Evolutionary conservation across 345 rosid genomes (phyloP), one percentile per base, ranked within the genome.

Genomic region (Populus davidiana): DNA sequence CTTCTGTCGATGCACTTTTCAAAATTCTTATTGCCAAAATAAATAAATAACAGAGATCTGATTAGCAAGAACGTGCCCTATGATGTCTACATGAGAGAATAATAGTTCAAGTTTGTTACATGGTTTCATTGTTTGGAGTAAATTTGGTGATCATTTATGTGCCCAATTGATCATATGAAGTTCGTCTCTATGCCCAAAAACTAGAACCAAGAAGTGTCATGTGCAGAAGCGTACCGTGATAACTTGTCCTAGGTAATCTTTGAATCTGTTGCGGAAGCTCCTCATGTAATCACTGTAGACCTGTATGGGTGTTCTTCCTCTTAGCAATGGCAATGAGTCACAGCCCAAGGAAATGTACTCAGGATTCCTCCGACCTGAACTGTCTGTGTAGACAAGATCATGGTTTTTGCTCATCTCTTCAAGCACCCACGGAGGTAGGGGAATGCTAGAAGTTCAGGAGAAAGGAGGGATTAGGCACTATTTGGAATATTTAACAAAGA

Each of bases 371-470:
- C 93, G 72, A 7, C 98, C 99, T 43, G 96, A 89, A 86, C 86
- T 90, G 85, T 96, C 98, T 54, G 97, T 92, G 85, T 92, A 96
- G 81, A 90, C 97, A 21, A 96, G 92, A 81, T 96, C 99, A 6
- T 91, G 94, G 81, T 93, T 89, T 83, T 89, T 91, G 84, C 94
- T 87, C 77, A 93, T 87, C 84, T 93, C 99, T 88, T 93, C 96
- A 54, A 93, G 94, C 64, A 92, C 98, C 99, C 99, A 93, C 73
- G 98, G 98, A 7, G 99, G 99, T 38, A 93, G 75, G 1, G 98
- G 98, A 77, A 96, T 93, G 86, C 98, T 96, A 73, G 20, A 84
- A 71, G 78, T 47, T 49, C 25, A 64, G 80, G 39, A 74, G 44
- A 33, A 78, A 78, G 67, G 41, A 77, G 41, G 56, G 79, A 69